A percentile compares a stretch with the other conserved stretches of the same genome.
Conservation (phyloP, 1,139 yeast species). For the Tardiomyces blankii region DNA sequence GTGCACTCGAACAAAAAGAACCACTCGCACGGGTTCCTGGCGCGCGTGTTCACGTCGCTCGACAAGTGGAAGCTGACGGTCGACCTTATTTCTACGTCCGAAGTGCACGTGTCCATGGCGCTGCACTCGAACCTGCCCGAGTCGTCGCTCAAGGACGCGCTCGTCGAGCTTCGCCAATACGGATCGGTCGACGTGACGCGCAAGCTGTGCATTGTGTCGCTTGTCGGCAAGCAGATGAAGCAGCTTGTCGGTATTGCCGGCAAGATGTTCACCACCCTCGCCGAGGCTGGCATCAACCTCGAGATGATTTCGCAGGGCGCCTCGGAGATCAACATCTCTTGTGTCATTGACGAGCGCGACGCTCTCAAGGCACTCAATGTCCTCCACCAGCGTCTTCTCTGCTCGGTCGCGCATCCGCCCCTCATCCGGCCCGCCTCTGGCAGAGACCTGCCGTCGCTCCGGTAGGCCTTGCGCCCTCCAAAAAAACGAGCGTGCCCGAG, state of each 20-base stretch:
- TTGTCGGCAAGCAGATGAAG: conserved; percentile 96
- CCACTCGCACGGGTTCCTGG: conserved; percentile 88
- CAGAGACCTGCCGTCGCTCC: too few relatives aligned
- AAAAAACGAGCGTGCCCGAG: too few relatives aligned
- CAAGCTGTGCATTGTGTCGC: conserved; percentile 80
- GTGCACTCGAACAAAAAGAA: conserved; percentile 91
- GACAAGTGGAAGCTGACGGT: conserved; percentile 83
- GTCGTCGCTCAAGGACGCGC: conserved; percentile 51
- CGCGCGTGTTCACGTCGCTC: conserved; percentile 75
- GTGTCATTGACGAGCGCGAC: conserved; percentile 79
- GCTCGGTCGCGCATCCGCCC: conserved; percentile 1
- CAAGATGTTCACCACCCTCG: conserved; percentile 88
- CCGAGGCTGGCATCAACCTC: conserved; percentile 84
- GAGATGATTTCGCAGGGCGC: conserved; percentile 99
- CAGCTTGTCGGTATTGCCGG: conserved; percentile 96
- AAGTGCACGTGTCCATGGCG: conserved; percentile 98
- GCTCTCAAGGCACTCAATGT: conserved; percentile 78
- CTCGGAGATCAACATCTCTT: conserved; percentile 90
- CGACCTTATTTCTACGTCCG: conserved; percentile 92
- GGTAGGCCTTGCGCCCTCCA: too few relatives aligned
- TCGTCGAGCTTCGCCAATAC: conserved; percentile 62
- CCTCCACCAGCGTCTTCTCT: conserved; percentile 64
- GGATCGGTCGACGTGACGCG: conserved; percentile 86
- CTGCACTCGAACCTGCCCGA: conserved; percentile 60
- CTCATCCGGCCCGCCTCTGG: too few relatives aligned